phyloP scores from a whole-genome alignment of 139 green algal genomes.

The Coelastrella sp. region DNA sequence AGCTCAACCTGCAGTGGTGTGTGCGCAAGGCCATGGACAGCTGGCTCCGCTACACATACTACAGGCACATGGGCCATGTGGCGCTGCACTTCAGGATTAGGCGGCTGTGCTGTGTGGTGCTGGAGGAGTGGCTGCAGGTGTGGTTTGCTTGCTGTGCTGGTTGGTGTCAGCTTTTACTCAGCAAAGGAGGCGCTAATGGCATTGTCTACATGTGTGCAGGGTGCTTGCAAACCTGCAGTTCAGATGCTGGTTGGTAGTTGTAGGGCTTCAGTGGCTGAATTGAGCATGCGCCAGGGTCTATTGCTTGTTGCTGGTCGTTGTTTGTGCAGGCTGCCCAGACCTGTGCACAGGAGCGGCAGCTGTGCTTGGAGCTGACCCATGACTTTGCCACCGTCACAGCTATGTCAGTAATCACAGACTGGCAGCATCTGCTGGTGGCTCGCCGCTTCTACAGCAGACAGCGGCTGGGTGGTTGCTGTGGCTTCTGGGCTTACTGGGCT shows the following conservation, averaged over 20 bases:
- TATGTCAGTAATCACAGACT: neutral
- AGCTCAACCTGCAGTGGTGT: constrained; percentile 8
- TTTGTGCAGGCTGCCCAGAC: constrained; percentile 21
- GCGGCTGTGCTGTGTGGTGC: constrained; percentile 39
- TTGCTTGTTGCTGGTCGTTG: neutral
- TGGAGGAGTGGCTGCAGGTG: constrained; percentile 38
- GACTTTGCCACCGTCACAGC: neutral
- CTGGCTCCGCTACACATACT: constrained; percentile 28
- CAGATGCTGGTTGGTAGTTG: too few relatives aligned
- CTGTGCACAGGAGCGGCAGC: neutral
- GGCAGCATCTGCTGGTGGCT: constrained; percentile 22
- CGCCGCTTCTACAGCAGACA: neutral
- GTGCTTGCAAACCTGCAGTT: too few relatives aligned
- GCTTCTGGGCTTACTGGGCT: constrained; percentile 38
- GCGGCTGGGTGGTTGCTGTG: neutral
- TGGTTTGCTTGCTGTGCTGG: neutral
- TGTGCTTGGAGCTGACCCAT: constrained; percentile 7
- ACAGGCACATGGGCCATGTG: constrained; percentile 44
- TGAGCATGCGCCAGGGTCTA: neutral
- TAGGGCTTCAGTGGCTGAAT: too few relatives aligned
- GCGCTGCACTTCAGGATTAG: constrained; percentile 48
- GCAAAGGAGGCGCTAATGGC: too few relatives aligned
- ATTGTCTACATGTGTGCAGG: too few relatives aligned
- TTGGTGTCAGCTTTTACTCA: too few relatives aligned
- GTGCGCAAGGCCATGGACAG: neutral